Base-by-base conservation (phyloP, 2,329 filamentous ascomycete genomes). In the Fusarium albosuccineum region DNA sequence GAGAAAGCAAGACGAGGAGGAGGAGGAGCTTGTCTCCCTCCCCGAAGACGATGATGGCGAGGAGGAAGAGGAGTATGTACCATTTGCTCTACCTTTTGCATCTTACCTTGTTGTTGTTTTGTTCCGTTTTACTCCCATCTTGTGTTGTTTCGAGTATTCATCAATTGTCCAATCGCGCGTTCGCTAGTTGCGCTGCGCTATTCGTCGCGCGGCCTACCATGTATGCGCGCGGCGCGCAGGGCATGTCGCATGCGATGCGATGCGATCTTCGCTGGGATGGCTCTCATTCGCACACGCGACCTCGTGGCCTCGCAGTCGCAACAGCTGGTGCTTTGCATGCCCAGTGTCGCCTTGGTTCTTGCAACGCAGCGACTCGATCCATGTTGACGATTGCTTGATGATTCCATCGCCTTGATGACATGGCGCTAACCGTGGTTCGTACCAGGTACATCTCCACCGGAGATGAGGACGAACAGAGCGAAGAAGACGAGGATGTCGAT, bases 21-120 rank as follows among this genome's bases (percentile, higher is more conserved):
- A 85, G 69, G 83, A 85, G 60, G 83, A 86, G 78, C 83, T 86
- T 34, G 81, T 86, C 64, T 85, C 84, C 64, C 82, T 86, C 56
- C 84, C 84, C 55, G 84, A 85, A 62, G 83, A 81, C 48, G 81
- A 82, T 48, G 82, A 84, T 62, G 82, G 80, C 42, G 82, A 84
- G 72, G 83, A 85, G 71, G 84, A 86, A 74, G 83, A 86, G 74
- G 84, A 86, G 84, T 86, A 81, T 82, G 84, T 75, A 44, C 29
- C n/a, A 46, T 40, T 63, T 46, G 29, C 29, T 39, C 52, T 55
- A 14, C 17, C 34, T 46, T 45, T 53, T 48, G 30, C 29, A 36
- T 37, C 34, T 50, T 44, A 14, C n/a, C 57, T 54, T 44, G 36
- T 52, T 22, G 53, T 44, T 51, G 46, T 56, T 50, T 70, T 58